A percentile compares a stretch with the other conserved stretches of the same genome.
Conservation (phyloP, 768 basidiomycete species). For the Neoboletus brunneissimus region DNA sequence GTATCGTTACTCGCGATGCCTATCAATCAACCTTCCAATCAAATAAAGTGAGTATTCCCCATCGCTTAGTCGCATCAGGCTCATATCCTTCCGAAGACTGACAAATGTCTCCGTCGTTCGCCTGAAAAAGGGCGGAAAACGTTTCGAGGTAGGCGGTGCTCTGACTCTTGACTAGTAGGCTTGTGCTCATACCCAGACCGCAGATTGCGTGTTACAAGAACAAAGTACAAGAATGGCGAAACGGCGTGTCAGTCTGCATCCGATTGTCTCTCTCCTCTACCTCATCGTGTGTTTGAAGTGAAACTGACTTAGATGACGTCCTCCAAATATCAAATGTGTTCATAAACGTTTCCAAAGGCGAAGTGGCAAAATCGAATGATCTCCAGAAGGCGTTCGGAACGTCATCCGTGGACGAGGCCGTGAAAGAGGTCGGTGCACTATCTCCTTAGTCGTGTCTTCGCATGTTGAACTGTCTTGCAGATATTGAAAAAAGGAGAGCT, state of each 20-base stretch:
- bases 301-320: slow-evolving; percentile 92
- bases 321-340: slow-evolving; percentile 97
- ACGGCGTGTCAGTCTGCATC: slow-evolving; percentile 65
- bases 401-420: slow-evolving; percentile 62
- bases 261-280: background rate
- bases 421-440: slow-evolving; percentile 66
- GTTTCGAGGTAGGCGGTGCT: slow-evolving; percentile 72
- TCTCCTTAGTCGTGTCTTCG: background rate
- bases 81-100: slow-evolving; percentile 49
- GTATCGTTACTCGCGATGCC: slow-evolving; percentile 17
- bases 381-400: slow-evolving; percentile 91
- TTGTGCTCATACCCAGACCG: background rate
- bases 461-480: slow-evolving; percentile 36
- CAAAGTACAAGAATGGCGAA: slow-evolving; percentile 96
- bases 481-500: slow-evolving; percentile 95
- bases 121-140: slow-evolving; percentile 94
- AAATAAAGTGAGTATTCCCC: slow-evolving; percentile 64
- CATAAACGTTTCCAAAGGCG: slow-evolving; percentile 94
- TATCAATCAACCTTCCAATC: slow-evolving; percentile 87
- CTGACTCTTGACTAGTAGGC: background rate
- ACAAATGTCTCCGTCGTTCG: slow-evolving; percentile 97
- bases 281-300: slow-evolving; percentile 43
- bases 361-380: slow-evolving; percentile 84
- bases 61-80: background rate
- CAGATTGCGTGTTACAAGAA: slow-evolving; percentile 99